Evolutionary conservation across 768 basidiomycete genomes (phyloP), one percentile per base, ranked within the genome.

Genomic region (Butyriboletus loyo): DNA sequence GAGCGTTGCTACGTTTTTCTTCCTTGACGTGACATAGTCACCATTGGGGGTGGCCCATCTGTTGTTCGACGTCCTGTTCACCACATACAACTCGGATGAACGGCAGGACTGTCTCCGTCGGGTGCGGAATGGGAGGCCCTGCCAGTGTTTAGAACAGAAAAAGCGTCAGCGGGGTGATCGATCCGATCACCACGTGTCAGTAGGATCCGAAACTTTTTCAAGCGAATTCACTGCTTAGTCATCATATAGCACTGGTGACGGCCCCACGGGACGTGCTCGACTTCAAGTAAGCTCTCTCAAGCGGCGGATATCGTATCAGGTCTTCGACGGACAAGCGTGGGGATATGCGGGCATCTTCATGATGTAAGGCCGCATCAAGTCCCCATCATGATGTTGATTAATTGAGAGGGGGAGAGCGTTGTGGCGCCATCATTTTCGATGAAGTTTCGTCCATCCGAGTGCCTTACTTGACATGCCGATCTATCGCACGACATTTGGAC

Each of bases 201-300:
- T 19, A 14, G 11, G 41, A 50, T 49, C 47, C 27, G 44, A 50
- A 55, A 55, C 49, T 1, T 39, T n/a, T 37, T 47, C 36, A 27
- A 34, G 41, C 51, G 8, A 8, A n/a, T 40, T 50, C 28, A 24
- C 40, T 15, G 37, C 22, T 25, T 21, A 11, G 31, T 45, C n/a
- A n/a, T n/a, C n/a, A n/a, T n/a, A n/a, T n/a, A n/a, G n/a, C n/a
- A n/a, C n/a, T n/a, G n/a, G n/a, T n/a, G n/a, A n/a, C n/a, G n/a
- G n/a, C n/a, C n/a, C n/a, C n/a, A n/a, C n/a, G n/a, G n/a, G n/a
- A n/a, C n/a, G n/a, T n/a, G n/a, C n/a, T n/a, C n/a, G n/a, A n/a
- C n/a, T n/a, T n/a, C n/a, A n/a, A n/a, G n/a, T n/a, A n/a, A 24
- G 17, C 19, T n/a, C 19, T 19, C 25, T 21, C 25, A 32, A 34